phyloP scores from a whole-genome alignment of 2,329 filamentous ascomycete species.

The Stagonosporopsis rhizophila region DNA sequence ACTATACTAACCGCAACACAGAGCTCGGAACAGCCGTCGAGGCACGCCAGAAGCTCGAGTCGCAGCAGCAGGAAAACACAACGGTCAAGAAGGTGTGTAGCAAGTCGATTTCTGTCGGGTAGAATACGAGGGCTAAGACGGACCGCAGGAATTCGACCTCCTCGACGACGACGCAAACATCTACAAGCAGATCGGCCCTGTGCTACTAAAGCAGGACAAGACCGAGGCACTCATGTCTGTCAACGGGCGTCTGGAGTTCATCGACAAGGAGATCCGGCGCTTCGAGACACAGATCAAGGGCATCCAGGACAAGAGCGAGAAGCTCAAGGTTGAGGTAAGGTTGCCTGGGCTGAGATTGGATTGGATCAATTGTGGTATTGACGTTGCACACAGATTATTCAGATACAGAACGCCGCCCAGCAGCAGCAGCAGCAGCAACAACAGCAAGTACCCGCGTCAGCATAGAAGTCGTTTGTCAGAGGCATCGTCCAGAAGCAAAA shows the following conservation, averaged over 20 bases:
- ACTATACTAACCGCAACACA: conserved; percentile 50
- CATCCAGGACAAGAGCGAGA: conserved; percentile 69
- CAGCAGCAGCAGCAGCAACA: conserved; percentile 42
- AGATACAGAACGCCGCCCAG: conserved; percentile 39
- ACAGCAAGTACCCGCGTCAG: conserved; percentile 16
- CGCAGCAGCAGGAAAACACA: conserved; percentile 91
- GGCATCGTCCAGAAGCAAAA: conserved; percentile 3
- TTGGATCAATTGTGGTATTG: conserved; percentile 3
- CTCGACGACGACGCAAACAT: conserved; percentile 85
- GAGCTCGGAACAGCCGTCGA: conserved; percentile 80
- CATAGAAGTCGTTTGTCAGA: conserved; percentile 1
- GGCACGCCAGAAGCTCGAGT: conserved; percentile 88
- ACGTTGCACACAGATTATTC: conserved; percentile 35
- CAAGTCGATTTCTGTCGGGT: too few species aligned
- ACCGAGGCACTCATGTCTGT: conserved; percentile 89
- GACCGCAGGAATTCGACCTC: conserved; percentile 75
- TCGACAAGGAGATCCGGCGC: conserved; percentile 84
- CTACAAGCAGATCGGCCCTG: conserved; percentile 94
- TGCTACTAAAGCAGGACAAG: conserved; percentile 93
- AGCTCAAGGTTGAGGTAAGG: conserved; percentile 68
- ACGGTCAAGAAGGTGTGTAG: conserved; percentile 77
- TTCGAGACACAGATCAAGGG: conserved; percentile 71
- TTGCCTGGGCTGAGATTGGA: not conserved
- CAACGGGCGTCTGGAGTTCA: conserved; percentile 88
- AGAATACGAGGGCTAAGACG: conserved; percentile 6